Percentiles rank a stretch among this genome's conserved stretches.
Evolutionary conservation across 352 stramenopile genomes (phyloP).

Genomic region (Thalassiosira gravida): DNA sequence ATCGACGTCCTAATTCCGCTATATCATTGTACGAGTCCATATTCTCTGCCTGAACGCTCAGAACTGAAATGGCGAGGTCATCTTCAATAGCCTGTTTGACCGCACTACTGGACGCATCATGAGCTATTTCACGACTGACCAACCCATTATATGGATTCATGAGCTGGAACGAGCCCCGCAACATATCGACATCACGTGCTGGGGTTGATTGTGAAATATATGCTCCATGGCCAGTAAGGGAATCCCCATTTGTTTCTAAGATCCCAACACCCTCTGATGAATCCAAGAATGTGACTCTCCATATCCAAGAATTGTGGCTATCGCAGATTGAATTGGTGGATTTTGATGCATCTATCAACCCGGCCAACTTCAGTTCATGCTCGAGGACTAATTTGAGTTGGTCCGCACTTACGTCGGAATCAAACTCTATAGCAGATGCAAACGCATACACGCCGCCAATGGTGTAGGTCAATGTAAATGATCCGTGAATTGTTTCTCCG

Average conservation of each 20-base stretch:
- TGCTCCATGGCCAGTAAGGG: conserved; percentile 46
- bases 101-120: conserved; percentile 41
- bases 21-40: conserved; percentile 39
- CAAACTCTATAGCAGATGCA: conserved; percentile 54
- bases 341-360: conserved; percentile 51
- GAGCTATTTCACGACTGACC: conserved; percentile 48
- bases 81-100: conserved; percentile 70
- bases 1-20: conserved; percentile 63
- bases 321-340: conserved; percentile 72
- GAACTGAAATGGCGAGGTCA: conserved; percentile 60
- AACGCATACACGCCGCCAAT: conserved; percentile 45
- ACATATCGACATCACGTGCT: conserved; percentile 52
- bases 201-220: conserved; percentile 35
- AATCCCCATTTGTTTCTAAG: conserved; percentile 52
- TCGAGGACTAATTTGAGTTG: conserved; percentile 53
- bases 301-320: conserved; percentile 77
- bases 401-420: conserved; percentile 50
- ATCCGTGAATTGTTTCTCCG: conserved; percentile 55
- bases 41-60: conserved; percentile 60
- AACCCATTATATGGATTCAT: conserved; percentile 56
- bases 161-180: conserved; percentile 48
- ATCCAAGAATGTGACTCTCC: conserved; percentile 84
- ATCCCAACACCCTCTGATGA: conserved; percentile 39
- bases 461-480: conserved; percentile 57
- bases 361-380: conserved; percentile 47